These are phyloP conservation scores for Helianthus annuus DNA, from an alignment of 129 eudicot genomes.

Conservation along the genomic window DNA sequence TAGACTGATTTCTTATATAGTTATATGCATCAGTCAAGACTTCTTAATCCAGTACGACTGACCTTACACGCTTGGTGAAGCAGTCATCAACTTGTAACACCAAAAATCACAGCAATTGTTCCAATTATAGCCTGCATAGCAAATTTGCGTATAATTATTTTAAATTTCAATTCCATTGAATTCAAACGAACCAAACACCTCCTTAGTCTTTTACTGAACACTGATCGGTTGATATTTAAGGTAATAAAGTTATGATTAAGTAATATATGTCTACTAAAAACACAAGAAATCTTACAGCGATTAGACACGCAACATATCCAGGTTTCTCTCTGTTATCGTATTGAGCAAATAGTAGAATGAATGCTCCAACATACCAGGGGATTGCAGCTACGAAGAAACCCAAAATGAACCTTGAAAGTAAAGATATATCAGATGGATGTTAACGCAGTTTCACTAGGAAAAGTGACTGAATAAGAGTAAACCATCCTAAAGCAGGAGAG, in stretches of 20 bases:
- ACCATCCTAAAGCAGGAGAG: constrained; percentile 3
- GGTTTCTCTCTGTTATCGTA: constrained; percentile 84
- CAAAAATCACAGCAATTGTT: constrained; percentile 56
- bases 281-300: constrained; percentile 65
- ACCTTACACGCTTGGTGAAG: constrained; percentile 2
- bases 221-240: background rate
- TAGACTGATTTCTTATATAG: background rate
- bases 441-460: background rate
- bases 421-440: background rate
- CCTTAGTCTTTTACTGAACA: background rate
- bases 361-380: constrained; percentile 88
- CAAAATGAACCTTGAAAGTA: constrained; percentile 66
- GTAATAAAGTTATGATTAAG: background rate
- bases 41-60: constrained; percentile 28
- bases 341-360: constrained; percentile 66
- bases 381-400: constrained; percentile 86
- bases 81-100: constrained; percentile 41
- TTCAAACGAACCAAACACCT: background rate
- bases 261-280: constrained; percentile 7
- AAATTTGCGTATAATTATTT: background rate
- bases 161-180: background rate
- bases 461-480: background rate
- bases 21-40: constrained; percentile 9
- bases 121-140: constrained; percentile 69
- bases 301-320: constrained; percentile 81